A percentile compares a stretch with the other conserved stretches of the same genome.
phyloP scores from a whole-genome alignment of 352 stramenopile genomes.

The Phytopythium montanum region DNA sequence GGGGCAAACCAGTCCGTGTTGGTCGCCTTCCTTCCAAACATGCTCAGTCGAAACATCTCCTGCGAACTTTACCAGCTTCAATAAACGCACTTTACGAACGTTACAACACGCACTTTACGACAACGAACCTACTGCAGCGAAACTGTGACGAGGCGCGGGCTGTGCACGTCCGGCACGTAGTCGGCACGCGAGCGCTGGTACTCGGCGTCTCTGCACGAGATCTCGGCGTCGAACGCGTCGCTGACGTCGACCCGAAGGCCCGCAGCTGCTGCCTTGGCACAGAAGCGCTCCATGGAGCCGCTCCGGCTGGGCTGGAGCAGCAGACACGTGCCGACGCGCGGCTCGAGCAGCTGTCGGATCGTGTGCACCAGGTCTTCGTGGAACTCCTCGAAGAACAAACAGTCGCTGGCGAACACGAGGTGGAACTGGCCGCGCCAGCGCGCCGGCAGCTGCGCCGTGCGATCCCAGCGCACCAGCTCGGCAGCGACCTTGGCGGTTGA shows the following conservation, averaged over 20 bases:
- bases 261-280: slow-evolving; percentile 30
- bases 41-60: background rate
- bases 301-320: slow-evolving; percentile 72
- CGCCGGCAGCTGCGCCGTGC: slow-evolving; percentile 20
- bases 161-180: slow-evolving; percentile 72
- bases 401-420: slow-evolving; percentile 80
- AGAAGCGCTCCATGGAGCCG: slow-evolving; percentile 78
- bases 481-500: slow-evolving; percentile 10
- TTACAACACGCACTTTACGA: slow-evolving; percentile 1
- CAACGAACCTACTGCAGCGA: slow-evolving; percentile 3
- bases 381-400: slow-evolving; percentile 87
- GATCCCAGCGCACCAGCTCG: slow-evolving; percentile 72
- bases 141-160: slow-evolving; percentile 55
- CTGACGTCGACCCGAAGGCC: slow-evolving; percentile 32
- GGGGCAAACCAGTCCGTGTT: background rate
- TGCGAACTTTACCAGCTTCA: slow-evolving; percentile 3
- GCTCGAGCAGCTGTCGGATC: slow-evolving; percentile 52
- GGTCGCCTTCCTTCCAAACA: background rate
- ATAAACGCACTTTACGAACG: slow-evolving; percentile 1
- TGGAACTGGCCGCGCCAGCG: slow-evolving; percentile 58
- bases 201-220: slow-evolving; percentile 28
- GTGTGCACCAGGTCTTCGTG: slow-evolving; percentile 70
- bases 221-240: slow-evolving; percentile 37
- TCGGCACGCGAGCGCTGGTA: slow-evolving; percentile 33
- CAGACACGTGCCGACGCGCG: slow-evolving; percentile 41